A percentile compares a stretch with the other conserved stretches of the same genome.
Conservation (phyloP, 495 filamentous ascomycete genomes). For the Ramalina intermedia region DNA sequence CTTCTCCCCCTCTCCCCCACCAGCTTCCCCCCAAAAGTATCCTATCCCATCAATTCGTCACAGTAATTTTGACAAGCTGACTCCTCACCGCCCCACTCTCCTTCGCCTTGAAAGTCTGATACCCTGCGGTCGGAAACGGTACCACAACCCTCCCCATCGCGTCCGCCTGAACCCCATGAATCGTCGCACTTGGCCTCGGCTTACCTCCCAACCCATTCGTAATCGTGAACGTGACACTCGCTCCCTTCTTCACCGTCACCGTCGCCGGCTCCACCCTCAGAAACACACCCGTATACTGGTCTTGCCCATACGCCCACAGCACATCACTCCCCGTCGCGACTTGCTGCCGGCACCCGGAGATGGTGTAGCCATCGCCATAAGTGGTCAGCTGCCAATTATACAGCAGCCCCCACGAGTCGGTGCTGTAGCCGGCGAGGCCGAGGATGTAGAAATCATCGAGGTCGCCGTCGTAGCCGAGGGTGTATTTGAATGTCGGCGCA, state of each 20-base stretch:
- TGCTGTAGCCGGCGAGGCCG: neutral
- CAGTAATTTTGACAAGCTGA: neutral
- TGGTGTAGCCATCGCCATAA: neutral
- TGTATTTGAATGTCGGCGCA: slow-evolving; percentile 1
- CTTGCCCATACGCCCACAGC: neutral
- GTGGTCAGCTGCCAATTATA: slow-evolving; percentile 2
- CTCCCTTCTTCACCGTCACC: slow-evolving; percentile 5
- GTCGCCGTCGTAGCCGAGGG: neutral
- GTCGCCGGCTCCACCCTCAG: slow-evolving; percentile 1
- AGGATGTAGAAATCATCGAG: slow-evolving; percentile 8
- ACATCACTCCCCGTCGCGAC: slow-evolving; percentile 1
- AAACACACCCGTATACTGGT: neutral
- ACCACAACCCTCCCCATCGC: slow-evolving; percentile 1
- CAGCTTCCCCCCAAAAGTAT: too few species aligned
- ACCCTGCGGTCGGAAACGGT: neutral
- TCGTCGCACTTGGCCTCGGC: neutral
- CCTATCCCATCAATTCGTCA: neutral
- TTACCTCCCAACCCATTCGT: slow-evolving; percentile 1
- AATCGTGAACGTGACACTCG: neutral
- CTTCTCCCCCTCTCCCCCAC: too few species aligned
- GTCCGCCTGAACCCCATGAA: slow-evolving; percentile 5
- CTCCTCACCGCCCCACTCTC: neutral
- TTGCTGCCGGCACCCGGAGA: slow-evolving; percentile 4
- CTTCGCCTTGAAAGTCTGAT: slow-evolving; percentile 3
- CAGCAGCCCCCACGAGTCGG: slow-evolving; percentile 3